These are phyloP conservation scores for Nigrospora sphaerica DNA, from an alignment of 2,329 filamentous ascomycete species.

Conservation along the genomic window DNA sequence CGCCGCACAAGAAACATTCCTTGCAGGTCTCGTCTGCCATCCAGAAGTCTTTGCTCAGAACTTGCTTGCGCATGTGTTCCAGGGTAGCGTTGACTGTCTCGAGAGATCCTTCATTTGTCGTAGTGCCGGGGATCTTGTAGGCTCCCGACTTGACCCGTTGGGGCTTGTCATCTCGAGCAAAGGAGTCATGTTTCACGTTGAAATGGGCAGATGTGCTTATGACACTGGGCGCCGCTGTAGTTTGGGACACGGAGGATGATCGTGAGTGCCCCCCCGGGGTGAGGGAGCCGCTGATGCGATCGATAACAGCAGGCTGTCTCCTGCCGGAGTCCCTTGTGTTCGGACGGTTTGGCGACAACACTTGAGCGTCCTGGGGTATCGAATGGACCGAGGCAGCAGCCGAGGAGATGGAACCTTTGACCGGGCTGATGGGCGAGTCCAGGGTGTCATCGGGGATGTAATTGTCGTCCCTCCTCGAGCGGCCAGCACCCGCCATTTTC, in stretches of 20 bases:
- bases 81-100: conserved; percentile 54
- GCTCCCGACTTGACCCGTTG: conserved; percentile 38
- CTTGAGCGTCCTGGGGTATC: conserved; percentile 23
- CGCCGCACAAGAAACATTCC: conserved; percentile 89
- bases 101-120: conserved; percentile 47
- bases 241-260: conserved; percentile 52
- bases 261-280: conserved; percentile 40
- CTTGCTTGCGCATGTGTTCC: conserved; percentile 73
- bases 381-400: conserved; percentile 19
- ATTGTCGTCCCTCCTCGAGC: conserved; percentile 33
- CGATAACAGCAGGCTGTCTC: conserved; percentile 41
- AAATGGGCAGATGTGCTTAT: conserved; percentile 53
- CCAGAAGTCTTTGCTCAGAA: conserved; percentile 94
- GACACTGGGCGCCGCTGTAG: conserved; percentile 48
- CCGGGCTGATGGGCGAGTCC: conserved; percentile 36
- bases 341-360: conserved; percentile 16
- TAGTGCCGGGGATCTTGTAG: conserved; percentile 49
- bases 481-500: conserved; percentile 16
- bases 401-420: conserved; percentile 21
- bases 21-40: conserved; percentile 99
- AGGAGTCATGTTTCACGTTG: conserved; percentile 50
- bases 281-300: conserved; percentile 43
- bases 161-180: conserved; percentile 37
- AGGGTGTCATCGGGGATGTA: conserved; percentile 36
- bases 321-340: conserved; percentile 28